Evolutionary conservation across 2,329 filamentous ascomycete species (phyloP).

Genomic region (Ophiostoma sp.): DNA sequence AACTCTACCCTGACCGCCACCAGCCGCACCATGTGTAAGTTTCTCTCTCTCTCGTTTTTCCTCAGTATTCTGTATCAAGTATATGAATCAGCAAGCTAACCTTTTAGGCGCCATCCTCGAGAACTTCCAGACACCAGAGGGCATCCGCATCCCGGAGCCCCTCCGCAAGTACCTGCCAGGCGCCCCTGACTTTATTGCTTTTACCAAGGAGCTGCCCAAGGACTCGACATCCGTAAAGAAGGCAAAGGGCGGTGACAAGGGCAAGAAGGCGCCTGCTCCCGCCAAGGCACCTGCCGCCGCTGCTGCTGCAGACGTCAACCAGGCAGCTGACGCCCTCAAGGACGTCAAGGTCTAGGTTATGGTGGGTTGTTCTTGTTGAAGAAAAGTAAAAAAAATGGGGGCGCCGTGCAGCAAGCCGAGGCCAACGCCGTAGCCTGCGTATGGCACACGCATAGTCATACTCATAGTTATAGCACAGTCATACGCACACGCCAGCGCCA

Average conservation of each 20-base stretch:
- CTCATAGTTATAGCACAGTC: not conserved
- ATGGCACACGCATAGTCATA: not conserved
- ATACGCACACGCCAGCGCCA: not conserved
- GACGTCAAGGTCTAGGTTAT: slow-evolving; percentile 31
- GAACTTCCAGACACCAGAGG: slow-evolving; percentile 91
- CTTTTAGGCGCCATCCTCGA: slow-evolving; percentile 59
- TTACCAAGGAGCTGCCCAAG: slow-evolving; percentile 77
- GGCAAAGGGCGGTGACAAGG: slow-evolving; percentile 28
- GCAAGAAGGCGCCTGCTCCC: slow-evolving; percentile 29
- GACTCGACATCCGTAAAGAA: slow-evolving; percentile 40
- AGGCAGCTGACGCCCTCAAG: slow-evolving; percentile 32
- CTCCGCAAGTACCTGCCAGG: slow-evolving; percentile 84
- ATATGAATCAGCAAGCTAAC: slow-evolving; percentile 12
- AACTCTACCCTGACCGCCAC: slow-evolving; percentile 53
- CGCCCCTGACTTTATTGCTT: slow-evolving; percentile 82
- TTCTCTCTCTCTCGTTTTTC: not conserved
- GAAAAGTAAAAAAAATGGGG: slow-evolving; percentile 14
- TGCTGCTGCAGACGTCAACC: slow-evolving; percentile 27
- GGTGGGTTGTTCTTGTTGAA: not conserved
- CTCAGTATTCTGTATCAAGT: not conserved
- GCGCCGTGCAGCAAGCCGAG: slow-evolving; percentile 10
- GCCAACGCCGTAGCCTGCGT: slow-evolving; percentile 9
- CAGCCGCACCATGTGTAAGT: slow-evolving; percentile 46
- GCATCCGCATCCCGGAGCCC: slow-evolving; percentile 73
- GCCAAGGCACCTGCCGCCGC: slow-evolving; percentile 29